Conservation (phyloP, 306 rosid genomes). For the Betula pendula region DNA sequence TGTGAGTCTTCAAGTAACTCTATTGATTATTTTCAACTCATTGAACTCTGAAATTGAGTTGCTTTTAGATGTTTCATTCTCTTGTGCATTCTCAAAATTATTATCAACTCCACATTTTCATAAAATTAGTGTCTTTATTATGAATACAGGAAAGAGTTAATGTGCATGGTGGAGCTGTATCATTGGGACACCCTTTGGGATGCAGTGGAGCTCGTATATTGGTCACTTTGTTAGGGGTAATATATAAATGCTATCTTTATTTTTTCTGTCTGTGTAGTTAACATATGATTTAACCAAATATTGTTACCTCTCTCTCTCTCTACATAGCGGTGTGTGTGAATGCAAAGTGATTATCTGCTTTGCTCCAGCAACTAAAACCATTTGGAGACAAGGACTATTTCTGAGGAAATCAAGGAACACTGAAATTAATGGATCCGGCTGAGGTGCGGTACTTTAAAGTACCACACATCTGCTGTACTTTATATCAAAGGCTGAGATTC, state of each 20-base stretch:
- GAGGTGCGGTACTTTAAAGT: too few species aligned
- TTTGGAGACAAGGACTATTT: background rate
- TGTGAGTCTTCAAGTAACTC: conserved; percentile 54
- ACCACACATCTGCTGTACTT: too few species aligned
- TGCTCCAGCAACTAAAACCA: conserved; percentile 3
- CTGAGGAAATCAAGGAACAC: conserved; percentile 5
- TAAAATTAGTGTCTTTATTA: conserved; percentile 24
- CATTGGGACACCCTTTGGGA: conserved; percentile 94
- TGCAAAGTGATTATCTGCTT: background rate
- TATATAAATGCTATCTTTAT: conserved; percentile 5
- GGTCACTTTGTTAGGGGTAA: conserved; percentile 88
- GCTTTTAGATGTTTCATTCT: background rate
- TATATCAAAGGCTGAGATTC: too few species aligned
- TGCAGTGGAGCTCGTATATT: conserved; percentile 98
- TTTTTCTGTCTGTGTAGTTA: background rate
- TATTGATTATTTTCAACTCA: background rate
- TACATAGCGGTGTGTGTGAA: background rate
- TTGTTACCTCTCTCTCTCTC: background rate
- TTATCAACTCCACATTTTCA: conserved; percentile 6
- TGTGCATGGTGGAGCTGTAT: conserved; percentile 88
- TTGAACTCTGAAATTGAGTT: conserved; percentile 4
- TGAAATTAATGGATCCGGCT: too few species aligned
- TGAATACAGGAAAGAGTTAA: conserved; percentile 73
- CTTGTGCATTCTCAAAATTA: background rate
- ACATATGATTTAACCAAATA: background rate